Evolutionary conservation across 2,329 filamentous ascomycete genomes (phyloP).

Genomic region (Fusarium sp.): DNA sequence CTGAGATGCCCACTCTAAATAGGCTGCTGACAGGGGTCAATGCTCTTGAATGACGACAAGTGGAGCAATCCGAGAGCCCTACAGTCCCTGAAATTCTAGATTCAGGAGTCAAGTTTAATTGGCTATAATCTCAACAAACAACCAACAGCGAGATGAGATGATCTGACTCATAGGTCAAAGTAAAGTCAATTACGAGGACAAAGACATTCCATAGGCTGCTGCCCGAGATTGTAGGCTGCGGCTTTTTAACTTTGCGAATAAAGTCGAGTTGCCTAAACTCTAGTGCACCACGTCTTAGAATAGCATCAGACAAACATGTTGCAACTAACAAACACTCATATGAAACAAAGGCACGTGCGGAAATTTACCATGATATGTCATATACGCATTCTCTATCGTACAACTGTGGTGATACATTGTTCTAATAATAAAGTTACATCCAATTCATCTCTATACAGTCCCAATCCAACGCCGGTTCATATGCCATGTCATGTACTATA

Average conservation of each 20-base stretch:
- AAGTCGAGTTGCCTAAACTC: background rate
- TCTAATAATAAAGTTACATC: conserved; percentile 34
- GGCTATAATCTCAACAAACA: background rate
- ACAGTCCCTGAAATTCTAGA: conserved; percentile 11
- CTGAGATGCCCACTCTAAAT: conserved; percentile 17
- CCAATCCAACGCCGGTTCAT: background rate
- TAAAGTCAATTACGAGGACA: background rate
- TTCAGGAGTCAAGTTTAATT: background rate
- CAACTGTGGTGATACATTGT: conserved; percentile 32
- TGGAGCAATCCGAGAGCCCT: conserved; percentile 19
- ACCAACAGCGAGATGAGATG: background rate
- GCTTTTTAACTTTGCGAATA: background rate
- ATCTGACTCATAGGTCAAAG: conserved; percentile 3
- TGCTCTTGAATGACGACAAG: conserved; percentile 25
- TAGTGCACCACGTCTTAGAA: background rate
- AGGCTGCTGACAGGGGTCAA: conserved; percentile 16
- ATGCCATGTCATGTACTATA: conserved; percentile 10
- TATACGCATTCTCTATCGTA: conserved; percentile 6
- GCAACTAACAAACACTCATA: background rate
- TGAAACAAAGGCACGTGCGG: conserved; percentile 13
- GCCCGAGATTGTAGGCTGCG: background rate
- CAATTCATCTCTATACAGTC: background rate
- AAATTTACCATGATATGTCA: background rate
- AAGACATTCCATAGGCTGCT: background rate
- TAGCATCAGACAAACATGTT: background rate